A percentile compares a stretch with the other conserved stretches of the same genome.
These are phyloP conservation scores for Lepidium aucheri DNA, from an alignment of 345 rosid species.

Conservation along the genomic window DNA sequence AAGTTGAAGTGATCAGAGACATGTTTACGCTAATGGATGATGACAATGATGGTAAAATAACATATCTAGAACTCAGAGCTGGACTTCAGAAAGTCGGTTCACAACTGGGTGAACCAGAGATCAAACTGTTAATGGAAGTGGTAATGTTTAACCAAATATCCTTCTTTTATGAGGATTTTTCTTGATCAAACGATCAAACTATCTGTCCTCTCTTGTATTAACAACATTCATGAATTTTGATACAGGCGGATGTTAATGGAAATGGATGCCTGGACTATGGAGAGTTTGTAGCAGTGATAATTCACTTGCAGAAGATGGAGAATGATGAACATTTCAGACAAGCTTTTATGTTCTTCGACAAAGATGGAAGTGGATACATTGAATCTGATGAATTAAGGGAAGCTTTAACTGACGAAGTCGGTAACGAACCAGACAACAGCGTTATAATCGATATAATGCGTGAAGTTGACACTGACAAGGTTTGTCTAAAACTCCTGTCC, in stretches of 20 bases:
- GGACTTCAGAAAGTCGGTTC: constrained; percentile 89
- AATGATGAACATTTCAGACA: constrained; percentile 87
- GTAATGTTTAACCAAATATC: constrained; percentile 29
- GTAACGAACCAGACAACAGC: constrained; percentile 44
- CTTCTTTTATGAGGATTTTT: not conserved
- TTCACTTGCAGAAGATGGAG: constrained; percentile 97
- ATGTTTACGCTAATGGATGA: constrained; percentile 91
- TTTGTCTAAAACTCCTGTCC: constrained; percentile 4
- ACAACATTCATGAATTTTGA: constrained; percentile 2
- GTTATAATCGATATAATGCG: constrained; percentile 78
- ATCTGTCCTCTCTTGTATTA: not conserved
- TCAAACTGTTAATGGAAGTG: constrained; percentile 96
- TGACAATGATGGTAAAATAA: constrained; percentile 76
- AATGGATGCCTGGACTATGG: constrained; percentile 86
- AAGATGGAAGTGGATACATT: constrained; percentile 75
- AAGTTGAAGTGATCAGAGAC: constrained; percentile 88
- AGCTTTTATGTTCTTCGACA: constrained; percentile 93
- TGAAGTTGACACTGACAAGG: constrained; percentile 98
- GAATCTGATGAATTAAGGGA: constrained; percentile 63
- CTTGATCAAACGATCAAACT: not conserved
- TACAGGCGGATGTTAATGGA: constrained; percentile 92
- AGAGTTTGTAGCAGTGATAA: constrained; percentile 92
- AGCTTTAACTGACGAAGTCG: constrained; percentile 67
- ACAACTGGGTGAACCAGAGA: constrained; percentile 86
- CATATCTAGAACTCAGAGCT: constrained; percentile 70